phyloP scores from a whole-genome alignment of 1,284 basidiomycete genomes.

The Thecaphora thlaspeos region DNA sequence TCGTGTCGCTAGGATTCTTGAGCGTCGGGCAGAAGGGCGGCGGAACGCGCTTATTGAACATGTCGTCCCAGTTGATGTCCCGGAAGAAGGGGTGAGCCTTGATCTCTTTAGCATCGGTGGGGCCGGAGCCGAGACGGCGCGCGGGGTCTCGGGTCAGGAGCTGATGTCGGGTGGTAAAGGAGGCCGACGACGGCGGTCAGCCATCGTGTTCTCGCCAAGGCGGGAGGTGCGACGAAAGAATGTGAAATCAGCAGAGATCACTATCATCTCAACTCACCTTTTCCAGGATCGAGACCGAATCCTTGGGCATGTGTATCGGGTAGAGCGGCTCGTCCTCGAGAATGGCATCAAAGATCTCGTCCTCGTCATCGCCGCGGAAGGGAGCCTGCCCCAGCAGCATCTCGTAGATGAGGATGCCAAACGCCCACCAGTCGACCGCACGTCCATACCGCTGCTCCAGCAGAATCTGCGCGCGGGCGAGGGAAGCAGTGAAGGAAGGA shows the following conservation, averaged over 20 bases:
- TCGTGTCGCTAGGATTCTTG: constrained; percentile 63
- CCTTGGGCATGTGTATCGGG: constrained; percentile 99
- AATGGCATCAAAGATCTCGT: constrained; percentile 99
- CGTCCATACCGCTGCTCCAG: constrained; percentile 96
- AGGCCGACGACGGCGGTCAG: no score
- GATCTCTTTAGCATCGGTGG: constrained; percentile 93
- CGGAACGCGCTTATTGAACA: constrained; percentile 91
- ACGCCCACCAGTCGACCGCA: constrained; percentile 99
- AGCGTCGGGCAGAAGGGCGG: constrained; percentile 96
- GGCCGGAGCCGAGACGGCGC: constrained; percentile 88
- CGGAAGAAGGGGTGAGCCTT: constrained; percentile 98
- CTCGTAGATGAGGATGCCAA: constrained; percentile 96
- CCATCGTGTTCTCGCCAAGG: no score
- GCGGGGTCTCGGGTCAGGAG: constrained; percentile 87
- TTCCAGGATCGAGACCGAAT: constrained; percentile 90
- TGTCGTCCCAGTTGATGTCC: constrained; percentile 93
- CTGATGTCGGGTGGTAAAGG: no score
- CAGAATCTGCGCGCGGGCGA: no score
- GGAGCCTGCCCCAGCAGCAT: constrained; percentile 99
- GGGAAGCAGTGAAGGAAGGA: no score
- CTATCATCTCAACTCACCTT: no score
- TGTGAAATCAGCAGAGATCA: no score
- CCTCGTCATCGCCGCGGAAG: constrained; percentile 98
- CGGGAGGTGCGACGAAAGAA: no score
- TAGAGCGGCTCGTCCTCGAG: constrained; percentile 97